These are phyloP conservation scores for Podospora bellae-mahoneyi DNA, from an alignment of 495 filamentous ascomycete genomes.

Conservation along the genomic window DNA sequence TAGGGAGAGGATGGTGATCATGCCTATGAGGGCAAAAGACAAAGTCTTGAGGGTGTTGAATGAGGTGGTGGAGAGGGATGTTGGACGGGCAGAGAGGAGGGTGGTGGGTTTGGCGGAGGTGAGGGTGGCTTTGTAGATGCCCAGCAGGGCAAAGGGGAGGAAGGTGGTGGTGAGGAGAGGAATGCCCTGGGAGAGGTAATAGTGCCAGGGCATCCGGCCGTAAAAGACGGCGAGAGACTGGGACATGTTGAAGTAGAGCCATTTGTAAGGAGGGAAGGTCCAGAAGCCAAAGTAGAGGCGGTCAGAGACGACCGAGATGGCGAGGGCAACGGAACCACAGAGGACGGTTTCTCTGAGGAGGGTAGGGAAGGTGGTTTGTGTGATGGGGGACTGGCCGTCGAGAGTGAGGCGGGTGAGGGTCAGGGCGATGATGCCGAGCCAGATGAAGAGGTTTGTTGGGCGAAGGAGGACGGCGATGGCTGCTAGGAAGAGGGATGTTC, in stretches of 20 bases:
- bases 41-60: conserved; percentile 55
- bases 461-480: conserved; percentile 82
- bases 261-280: conserved; percentile 87
- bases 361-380: conserved; percentile 44
- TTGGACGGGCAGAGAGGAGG: neutral
- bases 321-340: conserved; percentile 64
- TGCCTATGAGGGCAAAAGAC: conserved; percentile 55
- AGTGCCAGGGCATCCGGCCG: conserved; percentile 86
- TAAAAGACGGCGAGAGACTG: conserved; percentile 88
- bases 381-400: conserved; percentile 40
- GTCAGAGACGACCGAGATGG: conserved; percentile 65
- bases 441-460: conserved; percentile 87
- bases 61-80: conserved; percentile 32
- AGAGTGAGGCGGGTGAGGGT: conserved; percentile 41
- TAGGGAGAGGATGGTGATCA: conserved; percentile 63
- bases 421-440: conserved; percentile 56
- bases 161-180: conserved; percentile 83
- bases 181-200: conserved; percentile 86
- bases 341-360: conserved; percentile 59
- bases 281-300: conserved; percentile 79
- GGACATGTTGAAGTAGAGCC: conserved; percentile 87
- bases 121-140: conserved; percentile 53
- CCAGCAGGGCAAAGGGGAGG: conserved; percentile 68
- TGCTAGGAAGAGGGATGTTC: conserved; percentile 68
- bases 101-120: conserved; percentile 22